Conservation (phyloP, 2,329 filamentous ascomycete genomes). For the Ascosphaera pollenicola region DNA sequence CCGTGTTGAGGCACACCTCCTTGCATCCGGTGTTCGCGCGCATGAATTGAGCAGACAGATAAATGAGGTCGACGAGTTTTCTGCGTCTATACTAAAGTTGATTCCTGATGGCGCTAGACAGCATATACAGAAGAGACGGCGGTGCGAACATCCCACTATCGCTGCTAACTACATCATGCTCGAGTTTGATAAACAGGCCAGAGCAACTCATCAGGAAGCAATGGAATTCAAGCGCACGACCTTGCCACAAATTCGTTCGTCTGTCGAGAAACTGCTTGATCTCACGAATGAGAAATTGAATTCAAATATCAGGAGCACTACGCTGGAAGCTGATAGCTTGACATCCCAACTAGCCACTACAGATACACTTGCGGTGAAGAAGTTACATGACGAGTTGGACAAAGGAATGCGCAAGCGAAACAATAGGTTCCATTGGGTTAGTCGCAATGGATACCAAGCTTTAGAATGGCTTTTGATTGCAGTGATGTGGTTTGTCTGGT, state of each 20-base stretch:
- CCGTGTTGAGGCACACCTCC: slow-evolving; percentile 51
- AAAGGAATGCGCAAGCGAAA: slow-evolving; percentile 47
- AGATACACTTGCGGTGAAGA: slow-evolving; percentile 60
- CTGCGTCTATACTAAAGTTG: slow-evolving; percentile 15
- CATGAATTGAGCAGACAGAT: slow-evolving; percentile 53
- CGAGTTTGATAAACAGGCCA: slow-evolving; percentile 23
- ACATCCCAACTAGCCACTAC: slow-evolving; percentile 52
- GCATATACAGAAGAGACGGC: slow-evolving; percentile 19
- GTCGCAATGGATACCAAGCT: slow-evolving; percentile 54
- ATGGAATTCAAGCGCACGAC: slow-evolving; percentile 24
- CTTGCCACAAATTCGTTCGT: slow-evolving; percentile 21
- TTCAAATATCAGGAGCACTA: slow-evolving; percentile 40
- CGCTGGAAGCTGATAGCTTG: slow-evolving; percentile 62
- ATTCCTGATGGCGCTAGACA: slow-evolving; percentile 9
- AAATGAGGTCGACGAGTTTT: slow-evolving; percentile 20
- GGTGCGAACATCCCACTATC: slow-evolving; percentile 29
- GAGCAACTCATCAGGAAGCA: slow-evolving; percentile 22
- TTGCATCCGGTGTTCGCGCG: slow-evolving; percentile 78
- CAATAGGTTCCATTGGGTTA: slow-evolving; percentile 51
- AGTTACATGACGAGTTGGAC: slow-evolving; percentile 53
- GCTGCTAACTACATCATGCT: slow-evolving; percentile 30
- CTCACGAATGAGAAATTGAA: slow-evolving; percentile 28
- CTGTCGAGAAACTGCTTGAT: slow-evolving; percentile 22
- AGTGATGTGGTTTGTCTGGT: slow-evolving; percentile 89
- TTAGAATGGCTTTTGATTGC: slow-evolving; percentile 77